Evolutionary conservation across 1,139 yeast genomes (phyloP), one percentile per base, ranked within the genome.

Genomic region (Hanseniaspora sp.): DNA sequence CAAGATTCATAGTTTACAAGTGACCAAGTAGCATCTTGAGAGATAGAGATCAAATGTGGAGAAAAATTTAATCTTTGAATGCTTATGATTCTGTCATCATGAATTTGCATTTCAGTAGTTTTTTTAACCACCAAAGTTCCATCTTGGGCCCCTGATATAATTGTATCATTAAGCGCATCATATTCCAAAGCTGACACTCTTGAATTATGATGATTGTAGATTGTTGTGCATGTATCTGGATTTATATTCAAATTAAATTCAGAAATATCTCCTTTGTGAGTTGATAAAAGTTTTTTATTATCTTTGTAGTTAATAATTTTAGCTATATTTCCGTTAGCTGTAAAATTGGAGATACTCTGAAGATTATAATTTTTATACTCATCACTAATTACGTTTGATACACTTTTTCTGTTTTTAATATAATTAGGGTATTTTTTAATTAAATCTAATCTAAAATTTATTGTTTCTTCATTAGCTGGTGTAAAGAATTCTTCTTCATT

Each of bases 11-110:
- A 59, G 66, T 92, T 96, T 95, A 95, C 88, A 7, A 88, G 66
- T 57, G 87, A 76, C 96, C 97, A 92, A 0, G 96, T 87, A 57
- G 75, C 76, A 66, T 92, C 98, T 63, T 77, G 83, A 0, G 96
- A 87, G 0, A 95, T 85, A 29, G 88, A 75, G 0, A 82, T 84
- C 1, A 80, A 63, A 59, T 68, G 78, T 3, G 67, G 61, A 0
- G 80, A 79, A 2, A 71, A 63, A 23, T 35, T 23, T 5, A 41
- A 33, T 41, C 30, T 23, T 43, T 49, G 23, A 49, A 43, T 5
- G 30, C 30, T 40, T 12, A 43, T 34, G 9, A 49, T 49, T 43
- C 53, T 43, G 8, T 49, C 53, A 12, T 37, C 30, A 11, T 49
- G 53, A 12, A 45, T 38, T 5, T 15, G 11, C 11, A 11, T 6